Evolutionary conservation across 306 rosid genomes (phyloP).

Genomic region (Rosa lucieae): DNA sequence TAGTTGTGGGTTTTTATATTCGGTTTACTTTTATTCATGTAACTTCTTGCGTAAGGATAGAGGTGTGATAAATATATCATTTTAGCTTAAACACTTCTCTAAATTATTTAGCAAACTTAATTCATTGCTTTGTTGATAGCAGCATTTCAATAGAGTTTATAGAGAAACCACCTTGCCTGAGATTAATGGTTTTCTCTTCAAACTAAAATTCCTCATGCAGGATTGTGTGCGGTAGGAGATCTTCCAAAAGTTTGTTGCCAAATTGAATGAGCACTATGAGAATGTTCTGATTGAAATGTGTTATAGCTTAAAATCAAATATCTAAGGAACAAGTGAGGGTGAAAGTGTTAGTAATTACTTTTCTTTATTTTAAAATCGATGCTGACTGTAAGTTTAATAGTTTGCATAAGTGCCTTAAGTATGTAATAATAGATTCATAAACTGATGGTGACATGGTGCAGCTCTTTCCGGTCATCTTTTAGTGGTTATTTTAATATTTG

Average conservation of each 20-base stretch:
- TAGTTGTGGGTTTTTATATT: too few species aligned
- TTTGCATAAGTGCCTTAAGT: neutral
- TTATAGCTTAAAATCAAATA: conserved; percentile 64
- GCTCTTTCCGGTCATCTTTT: neutral
- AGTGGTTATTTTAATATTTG: neutral
- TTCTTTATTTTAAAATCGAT: conserved; percentile 12
- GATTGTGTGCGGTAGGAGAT: conserved; percentile 85
- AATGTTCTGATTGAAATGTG: conserved; percentile 68
- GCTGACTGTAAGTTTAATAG: neutral
- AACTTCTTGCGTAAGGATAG: neutral
- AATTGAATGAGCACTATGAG: conserved; percentile 74
- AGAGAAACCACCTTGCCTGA: neutral
- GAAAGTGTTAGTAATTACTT: conserved; percentile 14
- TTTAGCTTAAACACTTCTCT: neutral
- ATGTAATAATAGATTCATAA: neutral
- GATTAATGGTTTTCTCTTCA: neutral
- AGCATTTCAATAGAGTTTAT: neutral
- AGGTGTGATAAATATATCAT: neutral
- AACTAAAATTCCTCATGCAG: conserved; percentile 39
- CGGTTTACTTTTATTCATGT: neutral
- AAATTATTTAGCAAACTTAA: neutral
- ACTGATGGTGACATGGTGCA: neutral
- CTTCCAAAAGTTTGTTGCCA: conserved; percentile 64
- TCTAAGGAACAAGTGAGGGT: conserved; percentile 57
- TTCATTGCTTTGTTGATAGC: neutral